phyloP scores from a whole-genome alignment of 2,329 filamentous ascomycete genomes.

The Herpotrichia juniperi region DNA sequence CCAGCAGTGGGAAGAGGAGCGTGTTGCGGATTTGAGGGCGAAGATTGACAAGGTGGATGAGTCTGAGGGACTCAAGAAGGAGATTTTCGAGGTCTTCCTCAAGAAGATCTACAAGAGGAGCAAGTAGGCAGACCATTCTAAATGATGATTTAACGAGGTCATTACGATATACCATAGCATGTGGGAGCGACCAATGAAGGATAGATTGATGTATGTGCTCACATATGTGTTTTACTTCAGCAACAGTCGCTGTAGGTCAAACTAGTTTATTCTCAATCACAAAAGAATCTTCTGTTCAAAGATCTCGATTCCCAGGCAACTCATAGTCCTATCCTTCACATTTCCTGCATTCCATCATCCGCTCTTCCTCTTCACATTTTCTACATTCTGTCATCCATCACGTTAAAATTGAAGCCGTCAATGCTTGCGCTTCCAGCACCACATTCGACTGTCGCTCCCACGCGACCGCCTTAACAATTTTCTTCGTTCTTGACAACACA shows the following conservation, averaged over 20 bases:
- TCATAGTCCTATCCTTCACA: no score
- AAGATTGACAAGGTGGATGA: conserved; percentile 85
- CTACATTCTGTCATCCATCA: no score
- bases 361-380: no score
- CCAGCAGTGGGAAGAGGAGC: conserved; percentile 86
- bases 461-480: no score
- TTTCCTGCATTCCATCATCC: no score
- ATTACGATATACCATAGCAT: conserved; percentile 2
- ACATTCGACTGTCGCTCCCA: no score
- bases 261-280: background rate
- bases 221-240: no score
- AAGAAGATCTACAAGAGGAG: conserved; percentile 97
- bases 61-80: conserved; percentile 85
- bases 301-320: no score
- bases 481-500: no score
- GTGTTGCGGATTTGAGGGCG: conserved; percentile 75
- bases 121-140: conserved; percentile 67
- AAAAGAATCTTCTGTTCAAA: no score
- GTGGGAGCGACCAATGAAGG: background rate
- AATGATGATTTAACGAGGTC: background rate
- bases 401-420: no score
- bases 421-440: no score
- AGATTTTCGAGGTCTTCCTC: conserved; percentile 87
- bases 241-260: background rate
- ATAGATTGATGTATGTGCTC: background rate